Evolutionary conservation across 1,284 basidiomycete species (phyloP), one percentile per base, ranked within the genome.

Genomic region (Sporisorium iseilematis-ciliati): DNA sequence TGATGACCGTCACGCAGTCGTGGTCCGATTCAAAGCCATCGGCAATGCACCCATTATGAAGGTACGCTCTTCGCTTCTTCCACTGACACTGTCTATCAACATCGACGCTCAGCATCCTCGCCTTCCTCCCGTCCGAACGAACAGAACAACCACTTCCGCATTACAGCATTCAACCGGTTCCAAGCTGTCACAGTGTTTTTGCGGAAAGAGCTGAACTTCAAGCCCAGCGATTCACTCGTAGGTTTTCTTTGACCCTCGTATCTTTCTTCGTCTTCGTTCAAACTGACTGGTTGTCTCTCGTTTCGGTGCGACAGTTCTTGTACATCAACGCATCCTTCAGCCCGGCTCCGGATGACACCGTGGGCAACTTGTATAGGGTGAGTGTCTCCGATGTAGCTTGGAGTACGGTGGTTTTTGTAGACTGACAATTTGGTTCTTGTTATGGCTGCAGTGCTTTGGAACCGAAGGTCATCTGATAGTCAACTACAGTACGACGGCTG

Each of bases 281-380:
- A 33, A 8, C 21, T 26, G 45, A 29, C 20, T n/a, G n/a, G n/a
- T 2, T 29, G 11, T 14, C 0, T 18, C 8, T 16, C 33, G 23
- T 41, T 26, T 26, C 29, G 7, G 4, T 14, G 29, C 12, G 35
- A 46, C 35, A 97, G 95, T 97, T 97, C 87, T 93, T 95, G 6
- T 99, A 98, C 85, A 97, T 99, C 88, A 98, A 98, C 82, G 89
- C 95, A n/a, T 93, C 96, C 0, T 98, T 98, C 85, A 92, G 93
- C 3, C 94, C 94, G 48, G 92, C 94, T 1, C 94, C 93, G 0
- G 94, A 97, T 84, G 94, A 96, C 82, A 93, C 92, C 0, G 93
- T 96, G 4, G 91, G 93, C 0, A 97, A 95, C 84, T 87, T 94
- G 51, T 94, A 89, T 68, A 77, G 84, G 43, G 86, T 86, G 55